These are phyloP conservation scores for Leishmania tarentolae DNA, from an alignment of 208 protist species.

Conservation along the genomic window DNA sequence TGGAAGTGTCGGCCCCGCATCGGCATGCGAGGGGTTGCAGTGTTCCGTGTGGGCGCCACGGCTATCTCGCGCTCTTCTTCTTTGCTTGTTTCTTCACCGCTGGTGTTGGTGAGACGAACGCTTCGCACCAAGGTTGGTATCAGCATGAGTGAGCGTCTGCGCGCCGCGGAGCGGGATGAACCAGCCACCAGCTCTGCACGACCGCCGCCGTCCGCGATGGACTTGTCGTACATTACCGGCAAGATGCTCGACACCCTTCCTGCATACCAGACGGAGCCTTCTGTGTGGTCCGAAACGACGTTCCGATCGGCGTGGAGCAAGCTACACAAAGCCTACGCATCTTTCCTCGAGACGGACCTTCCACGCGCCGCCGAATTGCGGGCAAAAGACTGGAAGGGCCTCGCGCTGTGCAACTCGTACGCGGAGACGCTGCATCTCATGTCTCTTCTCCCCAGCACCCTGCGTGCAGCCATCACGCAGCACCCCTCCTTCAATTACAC, in stretches of 20 bases:
- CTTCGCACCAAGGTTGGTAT: conserved; percentile 21
- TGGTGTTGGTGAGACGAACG: not conserved
- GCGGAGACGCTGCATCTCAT: conserved; percentile 74
- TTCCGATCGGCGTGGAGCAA: conserved; percentile 60
- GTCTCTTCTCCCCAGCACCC: conserved; percentile 49
- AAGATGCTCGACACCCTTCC: conserved; percentile 37
- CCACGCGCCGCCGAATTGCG: conserved; percentile 41
- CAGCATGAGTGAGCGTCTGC: conserved; percentile 14
- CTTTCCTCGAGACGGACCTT: conserved; percentile 21
- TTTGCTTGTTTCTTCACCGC: not conserved
- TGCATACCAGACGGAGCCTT: conserved; percentile 44
- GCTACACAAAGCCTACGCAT: conserved; percentile 36
- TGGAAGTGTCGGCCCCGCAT: not conserved
- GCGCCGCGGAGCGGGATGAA: conserved; percentile 24
- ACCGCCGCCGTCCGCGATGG: conserved; percentile 35
- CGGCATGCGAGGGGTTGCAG: not conserved
- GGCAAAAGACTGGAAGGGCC: conserved; percentile 53
- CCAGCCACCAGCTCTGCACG: conserved; percentile 21
- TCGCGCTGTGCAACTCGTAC: conserved; percentile 63
- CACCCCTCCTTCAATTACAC: conserved; percentile 47
- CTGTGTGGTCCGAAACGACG: conserved; percentile 55
- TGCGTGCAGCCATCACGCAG: conserved; percentile 44
- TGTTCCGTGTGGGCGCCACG: not conserved
- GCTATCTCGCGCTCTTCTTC: not conserved
- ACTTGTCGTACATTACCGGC: conserved; percentile 31